Percentiles rank a stretch among this genome's conserved stretches.
These are phyloP conservation scores for Cymbopogon citratus DNA, from an alignment of 176 grass and related monocot genomes.

Conservation along the genomic window DNA sequence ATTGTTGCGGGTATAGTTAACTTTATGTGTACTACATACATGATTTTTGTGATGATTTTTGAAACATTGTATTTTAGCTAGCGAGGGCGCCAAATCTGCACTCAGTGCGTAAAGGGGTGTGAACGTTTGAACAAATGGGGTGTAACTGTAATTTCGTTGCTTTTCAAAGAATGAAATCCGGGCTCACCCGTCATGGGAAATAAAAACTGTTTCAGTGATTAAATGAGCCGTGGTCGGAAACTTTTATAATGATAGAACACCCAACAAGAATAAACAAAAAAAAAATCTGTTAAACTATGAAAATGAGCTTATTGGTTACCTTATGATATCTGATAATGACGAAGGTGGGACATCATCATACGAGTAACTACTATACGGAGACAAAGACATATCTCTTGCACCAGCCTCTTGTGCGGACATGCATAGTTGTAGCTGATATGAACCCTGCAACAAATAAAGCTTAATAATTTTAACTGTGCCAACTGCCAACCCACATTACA, in stretches of 20 bases:
- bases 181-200: not conserved
- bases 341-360: conserved; percentile 79
- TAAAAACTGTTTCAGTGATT: not conserved
- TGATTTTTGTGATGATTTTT: not conserved
- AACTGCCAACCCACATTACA: not conserved
- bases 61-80: not conserved
- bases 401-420: conserved; percentile 78
- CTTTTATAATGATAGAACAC: not conserved
- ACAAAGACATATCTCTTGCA: conserved; percentile 55
- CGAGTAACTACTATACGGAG: conserved; percentile 77
- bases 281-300: not conserved
- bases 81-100: not conserved
- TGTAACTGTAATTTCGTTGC: not conserved
- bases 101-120: not conserved
- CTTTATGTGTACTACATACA: not conserved
- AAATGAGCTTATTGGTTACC: conserved; percentile 42
- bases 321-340: conserved; percentile 72
- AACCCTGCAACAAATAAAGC: conserved; percentile 40
- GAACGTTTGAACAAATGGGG: not conserved
- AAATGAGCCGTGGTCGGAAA: not conserved
- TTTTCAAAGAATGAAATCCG: not conserved
- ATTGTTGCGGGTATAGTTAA: not conserved
- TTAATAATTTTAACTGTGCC: not conserved
- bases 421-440: conserved; percentile 76
- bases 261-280: conserved; percentile 8